Conservation (phyloP, 148 eudicot genomes). For the Camellia granthamiana region DNA sequence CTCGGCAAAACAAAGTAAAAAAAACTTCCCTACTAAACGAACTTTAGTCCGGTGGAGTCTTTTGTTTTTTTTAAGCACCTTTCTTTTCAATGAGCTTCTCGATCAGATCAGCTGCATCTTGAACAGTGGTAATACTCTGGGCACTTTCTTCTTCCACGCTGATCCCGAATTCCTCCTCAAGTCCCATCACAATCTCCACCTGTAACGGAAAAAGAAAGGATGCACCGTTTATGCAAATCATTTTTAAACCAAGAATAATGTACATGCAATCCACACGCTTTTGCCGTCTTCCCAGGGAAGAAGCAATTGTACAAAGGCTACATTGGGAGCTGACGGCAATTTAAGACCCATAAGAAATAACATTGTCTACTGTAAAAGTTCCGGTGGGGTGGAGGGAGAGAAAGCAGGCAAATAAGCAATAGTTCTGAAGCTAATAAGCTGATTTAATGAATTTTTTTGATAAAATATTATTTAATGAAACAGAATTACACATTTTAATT, state of each 20-base stretch:
- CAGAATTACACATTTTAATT: too few relatives aligned
- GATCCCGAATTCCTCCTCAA: slow-evolving; percentile 45
- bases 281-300: background rate
- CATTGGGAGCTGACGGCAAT: too few relatives aligned
- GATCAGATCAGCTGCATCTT: slow-evolving; percentile 47
- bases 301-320: background rate
- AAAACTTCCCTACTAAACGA: slow-evolving; percentile 6
- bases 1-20: background rate
- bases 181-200: slow-evolving; percentile 54
- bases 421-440: too few relatives aligned
- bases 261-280: background rate
- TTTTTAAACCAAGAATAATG: background rate
- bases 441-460: too few relatives aligned
- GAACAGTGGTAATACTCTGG: slow-evolving; percentile 36
- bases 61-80: background rate
- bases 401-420: too few relatives aligned
- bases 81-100: slow-evolving; percentile 32
- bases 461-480: too few relatives aligned
- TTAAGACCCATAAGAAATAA: too few relatives aligned
- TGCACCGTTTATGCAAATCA: background rate
- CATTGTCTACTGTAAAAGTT: too few relatives aligned
- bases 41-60: background rate
- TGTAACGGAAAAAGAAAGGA: background rate
- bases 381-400: too few relatives aligned
- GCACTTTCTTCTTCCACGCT: slow-evolving; percentile 49